phyloP scores from a whole-genome alignment of 2,329 filamentous ascomycete genomes.

The Fusarium hainanense region DNA sequence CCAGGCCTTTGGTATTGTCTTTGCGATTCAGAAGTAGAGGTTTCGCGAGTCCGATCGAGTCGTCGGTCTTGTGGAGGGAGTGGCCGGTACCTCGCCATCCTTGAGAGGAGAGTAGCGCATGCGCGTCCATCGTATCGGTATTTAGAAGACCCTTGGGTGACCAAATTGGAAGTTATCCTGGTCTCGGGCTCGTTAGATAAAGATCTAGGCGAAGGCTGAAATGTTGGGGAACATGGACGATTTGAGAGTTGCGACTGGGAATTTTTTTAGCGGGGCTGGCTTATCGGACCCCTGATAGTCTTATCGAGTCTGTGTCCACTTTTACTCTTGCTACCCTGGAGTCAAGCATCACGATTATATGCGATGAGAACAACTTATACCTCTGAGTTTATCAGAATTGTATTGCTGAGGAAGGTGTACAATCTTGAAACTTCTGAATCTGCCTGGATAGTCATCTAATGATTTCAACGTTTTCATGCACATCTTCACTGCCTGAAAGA shows the following conservation, averaged over 20 bases:
- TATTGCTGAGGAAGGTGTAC: background rate
- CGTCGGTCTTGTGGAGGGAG: slow-evolving; percentile 80
- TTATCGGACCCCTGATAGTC: slow-evolving; percentile 37
- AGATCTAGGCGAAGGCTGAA: slow-evolving; percentile 1
- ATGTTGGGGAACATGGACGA: background rate
- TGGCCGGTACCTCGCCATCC: slow-evolving; percentile 93
- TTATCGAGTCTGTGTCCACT: slow-evolving; percentile 26
- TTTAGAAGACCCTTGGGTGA: background rate
- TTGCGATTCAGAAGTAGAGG: slow-evolving; percentile 88
- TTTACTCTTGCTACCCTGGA: background rate
- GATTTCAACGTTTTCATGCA: background rate
- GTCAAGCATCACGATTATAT: background rate
- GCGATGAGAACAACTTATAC: background rate
- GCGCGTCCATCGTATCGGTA: slow-evolving; percentile 75
- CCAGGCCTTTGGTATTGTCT: slow-evolving; percentile 82
- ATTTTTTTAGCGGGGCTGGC: slow-evolving; percentile 48
- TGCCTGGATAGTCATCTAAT: background rate
- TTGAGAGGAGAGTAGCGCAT: slow-evolving; percentile 83
- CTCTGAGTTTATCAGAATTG: background rate
- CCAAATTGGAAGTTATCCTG: background rate
- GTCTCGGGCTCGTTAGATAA: background rate
- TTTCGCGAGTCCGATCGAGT: slow-evolving; percentile 80
- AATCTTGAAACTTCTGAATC: background rate
- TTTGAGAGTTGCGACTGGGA: slow-evolving; percentile 18
- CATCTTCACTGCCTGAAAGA: background rate